Base-by-base conservation (phyloP, 805 yeast genomes). In the Vanderwaltozyma verrucispora region DNA sequence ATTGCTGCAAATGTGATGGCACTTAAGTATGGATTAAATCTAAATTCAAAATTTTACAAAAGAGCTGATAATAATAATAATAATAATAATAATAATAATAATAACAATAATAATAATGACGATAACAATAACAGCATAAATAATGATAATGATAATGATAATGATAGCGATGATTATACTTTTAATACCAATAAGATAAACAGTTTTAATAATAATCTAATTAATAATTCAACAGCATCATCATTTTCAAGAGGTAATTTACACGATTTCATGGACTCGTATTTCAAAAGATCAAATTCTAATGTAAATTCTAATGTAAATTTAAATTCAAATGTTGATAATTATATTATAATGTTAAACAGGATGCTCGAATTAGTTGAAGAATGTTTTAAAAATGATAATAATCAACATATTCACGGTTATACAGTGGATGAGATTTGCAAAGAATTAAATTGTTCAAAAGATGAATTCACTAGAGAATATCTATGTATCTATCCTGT, bases 1-100 rank as follows among this genome's bases (percentile, higher is more conserved):
- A 61, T 77, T n/a, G 82, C 83, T 4, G 76, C 84, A 0, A 74
- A 71, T 33, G 56, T 74, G 11, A 56, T 80, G 42, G 83, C 80
- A 9, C 51, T 62, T 26, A 63, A 63, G 43, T 65, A 68, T 33
- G 69, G 66, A 11, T 54, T 29, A 4, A 21, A 18, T 20, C 9
- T 36, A 12, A 24, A 15, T 5, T 29, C 7, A 32, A 10, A 15
- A 28, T 7, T 11, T 8, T n/a, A 24, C 11, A 8, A 7, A 21
- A 21, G 6, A 21, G 6, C 33, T n/a, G 25, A 30, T 24, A 12
- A 24, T 10, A 10, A 24, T 11, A 9, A 21, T 21, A 21, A 21
- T 21, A 9, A 21, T 9, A 21, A 9, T 21, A 21, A 21, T 21
- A 21, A 9, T 9, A 21, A 21, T 21, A 9, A 21, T 21, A 9